These are phyloP conservation scores for Termitomyces sp. DNA, from an alignment of 768 basidiomycete species.

Conservation along the genomic window DNA sequence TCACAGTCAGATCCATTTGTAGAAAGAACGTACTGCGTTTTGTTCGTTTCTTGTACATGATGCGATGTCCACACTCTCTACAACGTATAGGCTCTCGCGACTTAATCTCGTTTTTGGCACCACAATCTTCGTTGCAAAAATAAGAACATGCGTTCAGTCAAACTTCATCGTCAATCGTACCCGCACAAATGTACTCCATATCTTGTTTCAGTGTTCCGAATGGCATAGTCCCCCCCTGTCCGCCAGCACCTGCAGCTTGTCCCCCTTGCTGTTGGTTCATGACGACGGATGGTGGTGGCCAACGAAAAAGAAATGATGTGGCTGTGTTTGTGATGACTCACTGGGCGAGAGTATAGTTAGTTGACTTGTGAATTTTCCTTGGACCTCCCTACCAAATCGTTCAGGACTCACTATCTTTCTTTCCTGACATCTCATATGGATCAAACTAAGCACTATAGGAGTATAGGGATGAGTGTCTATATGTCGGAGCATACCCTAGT, in stretches of 20 bases:
- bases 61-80: conserved; percentile 94
- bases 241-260: conserved; percentile 17
- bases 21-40: conserved; percentile 69
- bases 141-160: conserved; percentile 9
- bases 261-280: conserved; percentile 27
- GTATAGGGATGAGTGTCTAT: conserved; percentile 2
- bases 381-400: background rate
- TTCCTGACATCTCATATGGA: background rate
- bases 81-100: conserved; percentile 92
- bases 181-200: conserved; percentile 88
- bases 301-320: conserved; percentile 17
- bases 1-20: background rate
- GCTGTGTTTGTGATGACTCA: conserved; percentile 1
- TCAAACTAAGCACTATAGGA: background rate
- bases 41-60: conserved; percentile 98
- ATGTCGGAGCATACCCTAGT: conserved; percentile 6
- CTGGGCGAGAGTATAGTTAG: no score
- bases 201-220: conserved; percentile 47
- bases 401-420: background rate
- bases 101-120: conserved; percentile 88
- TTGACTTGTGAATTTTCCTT: background rate
- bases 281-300: conserved; percentile 8
- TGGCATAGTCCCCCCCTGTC: conserved; percentile 21
- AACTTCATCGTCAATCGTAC: conserved; percentile 33
- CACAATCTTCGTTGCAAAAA: conserved; percentile 62